Evolutionary conservation across 306 rosid species (phyloP).

Genomic region (Dryas alaskensis): DNA sequence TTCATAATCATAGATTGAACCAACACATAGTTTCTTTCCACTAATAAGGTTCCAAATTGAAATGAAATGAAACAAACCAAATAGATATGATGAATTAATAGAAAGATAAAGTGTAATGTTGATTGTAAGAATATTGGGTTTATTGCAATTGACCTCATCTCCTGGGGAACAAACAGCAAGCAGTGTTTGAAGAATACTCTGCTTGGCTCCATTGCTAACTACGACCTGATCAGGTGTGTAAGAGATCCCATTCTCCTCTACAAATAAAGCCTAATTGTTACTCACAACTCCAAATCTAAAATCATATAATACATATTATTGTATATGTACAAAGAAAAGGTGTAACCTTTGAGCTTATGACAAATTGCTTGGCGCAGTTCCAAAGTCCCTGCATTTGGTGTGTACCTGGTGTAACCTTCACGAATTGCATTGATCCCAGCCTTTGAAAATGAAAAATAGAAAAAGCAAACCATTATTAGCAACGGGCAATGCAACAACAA

Average conservation of each 20-base stretch:
- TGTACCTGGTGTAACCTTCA: conserved; percentile 79
- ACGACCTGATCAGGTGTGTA: conserved; percentile 80
- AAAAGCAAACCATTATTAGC: background rate
- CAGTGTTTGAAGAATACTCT: conserved; percentile 72
- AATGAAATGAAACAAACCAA: too few species aligned
- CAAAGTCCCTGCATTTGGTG: conserved; percentile 76
- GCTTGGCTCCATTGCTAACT: conserved; percentile 96
- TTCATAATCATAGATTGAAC: background rate
- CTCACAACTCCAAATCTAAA: conserved; percentile 14
- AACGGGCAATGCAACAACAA: background rate
- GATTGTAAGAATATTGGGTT: background rate
- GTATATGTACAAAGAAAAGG: background rate
- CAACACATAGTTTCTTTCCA: background rate
- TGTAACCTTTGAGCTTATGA: conserved; percentile 72
- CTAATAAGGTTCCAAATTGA: background rate
- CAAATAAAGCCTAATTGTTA: conserved; percentile 16
- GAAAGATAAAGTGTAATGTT: background rate
- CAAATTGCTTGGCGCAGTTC: conserved; percentile 88
- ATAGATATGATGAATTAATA: background rate
- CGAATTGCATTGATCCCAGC: conserved; percentile 91
- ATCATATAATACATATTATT: background rate
- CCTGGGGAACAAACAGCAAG: conserved; percentile 90
- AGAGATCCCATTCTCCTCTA: conserved; percentile 84
- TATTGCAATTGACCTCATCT: conserved; percentile 56
- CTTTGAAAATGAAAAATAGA: conserved; percentile 27